Evolutionary conservation across 768 basidiomycete species (phyloP), one percentile per base, ranked within the genome.

Genomic region (Serendipita sp.): DNA sequence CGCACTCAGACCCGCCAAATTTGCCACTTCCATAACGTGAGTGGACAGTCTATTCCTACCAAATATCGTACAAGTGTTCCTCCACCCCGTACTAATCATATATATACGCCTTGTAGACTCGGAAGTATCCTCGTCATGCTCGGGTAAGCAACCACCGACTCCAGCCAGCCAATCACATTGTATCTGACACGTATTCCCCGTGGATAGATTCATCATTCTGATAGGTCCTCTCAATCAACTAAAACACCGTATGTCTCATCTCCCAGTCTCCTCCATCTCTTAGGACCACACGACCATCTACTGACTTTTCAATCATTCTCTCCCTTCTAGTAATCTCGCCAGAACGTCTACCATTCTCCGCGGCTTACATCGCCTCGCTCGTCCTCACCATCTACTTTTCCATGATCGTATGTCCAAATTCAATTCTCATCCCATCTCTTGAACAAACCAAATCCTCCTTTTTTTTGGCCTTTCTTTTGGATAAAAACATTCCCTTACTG

Each of bases 111-210:
- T 65, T 48, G 24, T 71, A 91, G 90, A 71, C 76, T 95, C 65
- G 93, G 93, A 44, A 91, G 89, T 68, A 75, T 92, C 66, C 82
- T 99, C 35, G 94, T 98, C 73, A 98, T 99, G 95, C 86, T 90
- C 72, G 96, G 92, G 86, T 92, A 70, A 70, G 86, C 16, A 32
- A 3, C 71, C 16, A 10, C 24, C 24, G 24, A 24, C 24, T 24
- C 24, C 24, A 24, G 24, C 24, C 24, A 24, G 24, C 24, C 24
- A 24, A 24, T 60, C 3, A 8, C 47, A 24, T 30, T 15, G 11
- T 28, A 45, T 45, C 28, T 13, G 28, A 1, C 5, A 30, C 3
- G 11, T 37, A 58, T 16, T 45, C 18, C 7, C 18, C 5, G 3
- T 51, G 48, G 16, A 8, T 44, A 35, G 63, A 35, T 51, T 24